A percentile compares a stretch with the other conserved stretches of the same genome.
Evolutionary conservation across 306 rosid genomes (phyloP).

Genomic region (Lagenaria siceraria): DNA sequence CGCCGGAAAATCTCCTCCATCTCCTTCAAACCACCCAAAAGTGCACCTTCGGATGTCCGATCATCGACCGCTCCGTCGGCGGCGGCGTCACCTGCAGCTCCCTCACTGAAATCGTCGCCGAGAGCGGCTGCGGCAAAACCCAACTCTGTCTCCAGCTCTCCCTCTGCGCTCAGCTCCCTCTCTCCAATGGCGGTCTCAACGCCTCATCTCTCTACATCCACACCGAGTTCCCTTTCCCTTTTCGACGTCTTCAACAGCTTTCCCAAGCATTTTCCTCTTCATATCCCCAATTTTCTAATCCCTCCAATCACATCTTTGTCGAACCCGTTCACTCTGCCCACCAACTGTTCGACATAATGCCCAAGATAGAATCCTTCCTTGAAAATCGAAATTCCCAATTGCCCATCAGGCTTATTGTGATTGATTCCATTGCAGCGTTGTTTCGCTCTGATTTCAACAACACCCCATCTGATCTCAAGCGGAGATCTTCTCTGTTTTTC

Average conservation of each 20-base stretch:
- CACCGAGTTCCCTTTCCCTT: conserved; percentile 72
- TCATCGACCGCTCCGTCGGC: conserved; percentile 42
- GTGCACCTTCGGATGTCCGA: conserved; percentile 52
- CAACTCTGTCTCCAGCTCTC: conserved; percentile 81
- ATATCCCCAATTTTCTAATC: conserved; percentile 20
- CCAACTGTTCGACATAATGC: conserved; percentile 35
- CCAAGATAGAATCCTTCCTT: conserved; percentile 29
- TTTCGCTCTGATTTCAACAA: conserved; percentile 79
- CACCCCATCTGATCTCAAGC: conserved; percentile 40
- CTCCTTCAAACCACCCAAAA: conserved; percentile 20
- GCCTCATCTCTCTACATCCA: conserved; percentile 59
- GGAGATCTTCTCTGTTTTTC: conserved; percentile 58
- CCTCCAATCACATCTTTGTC: conserved; percentile 31
- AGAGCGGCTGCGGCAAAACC: conserved; percentile 76
- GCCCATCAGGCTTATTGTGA: conserved; percentile 49
- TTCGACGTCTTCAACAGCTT: conserved; percentile 68
- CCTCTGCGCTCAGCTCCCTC: conserved; percentile 68
- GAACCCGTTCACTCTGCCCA: conserved; percentile 32
- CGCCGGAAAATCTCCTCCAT: conserved; percentile 33
- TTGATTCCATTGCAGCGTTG: conserved; percentile 79
- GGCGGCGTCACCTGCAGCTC: conserved; percentile 81
- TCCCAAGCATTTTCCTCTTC: conserved; percentile 23
- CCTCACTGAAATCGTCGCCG: conserved; percentile 60
- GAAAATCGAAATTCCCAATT: conserved; percentile 9
- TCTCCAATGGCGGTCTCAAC: conserved; percentile 60